Conservation (phyloP, 208 protist genomes). For the Leishmania amazonensis region DNA sequence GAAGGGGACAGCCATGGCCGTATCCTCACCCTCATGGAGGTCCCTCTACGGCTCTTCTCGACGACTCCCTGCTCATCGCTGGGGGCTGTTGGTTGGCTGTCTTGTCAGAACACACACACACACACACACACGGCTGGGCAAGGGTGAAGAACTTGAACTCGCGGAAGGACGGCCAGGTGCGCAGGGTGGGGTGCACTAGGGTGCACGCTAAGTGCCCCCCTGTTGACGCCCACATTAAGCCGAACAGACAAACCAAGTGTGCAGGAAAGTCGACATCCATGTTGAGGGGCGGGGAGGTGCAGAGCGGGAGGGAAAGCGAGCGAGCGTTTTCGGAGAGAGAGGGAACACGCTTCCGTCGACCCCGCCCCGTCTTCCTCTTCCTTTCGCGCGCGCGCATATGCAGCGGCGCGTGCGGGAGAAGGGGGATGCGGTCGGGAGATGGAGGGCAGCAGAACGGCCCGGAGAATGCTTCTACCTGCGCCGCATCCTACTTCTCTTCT, state of each 20-base stretch:
- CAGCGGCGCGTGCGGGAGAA: background rate
- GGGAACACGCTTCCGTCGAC: background rate
- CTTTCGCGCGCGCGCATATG: background rate
- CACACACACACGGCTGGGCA: background rate
- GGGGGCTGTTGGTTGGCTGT: background rate
- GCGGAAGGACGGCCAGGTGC: background rate
- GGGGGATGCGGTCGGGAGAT: background rate
- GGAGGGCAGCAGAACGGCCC: background rate
- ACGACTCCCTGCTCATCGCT: background rate
- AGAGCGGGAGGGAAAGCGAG: background rate
- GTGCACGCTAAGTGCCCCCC: background rate
- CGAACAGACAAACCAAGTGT: background rate
- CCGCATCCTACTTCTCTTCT: background rate
- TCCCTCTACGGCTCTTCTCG: background rate
- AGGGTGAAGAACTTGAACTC: background rate
- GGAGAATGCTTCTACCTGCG: background rate
- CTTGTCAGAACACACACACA: background rate
- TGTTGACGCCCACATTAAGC: background rate
- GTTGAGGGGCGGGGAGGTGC: background rate
- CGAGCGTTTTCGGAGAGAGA: background rate
- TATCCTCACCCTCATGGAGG: background rate
- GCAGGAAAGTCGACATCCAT: background rate
- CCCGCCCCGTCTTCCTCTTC: background rate
- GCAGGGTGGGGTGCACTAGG: background rate
- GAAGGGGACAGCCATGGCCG: background rate